A percentile compares a stretch with the other conserved stretches of the same genome.
phyloP scores from a whole-genome alignment of 148 eudicot genomes.

The Camellia granthamiana region DNA sequence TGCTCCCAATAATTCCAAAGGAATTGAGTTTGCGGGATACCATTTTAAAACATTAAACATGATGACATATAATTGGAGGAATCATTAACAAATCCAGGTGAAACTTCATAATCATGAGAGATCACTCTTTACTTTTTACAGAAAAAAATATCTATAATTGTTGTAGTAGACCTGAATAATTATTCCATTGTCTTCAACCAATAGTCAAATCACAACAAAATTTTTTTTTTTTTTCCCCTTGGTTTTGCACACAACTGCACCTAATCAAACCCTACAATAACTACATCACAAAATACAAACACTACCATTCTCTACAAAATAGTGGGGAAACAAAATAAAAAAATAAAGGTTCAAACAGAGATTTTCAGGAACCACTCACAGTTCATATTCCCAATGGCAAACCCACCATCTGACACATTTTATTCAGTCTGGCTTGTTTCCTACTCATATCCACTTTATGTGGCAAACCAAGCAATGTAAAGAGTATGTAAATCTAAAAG shows the following conservation, averaged over 20 bases:
- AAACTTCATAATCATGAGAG: neutral
- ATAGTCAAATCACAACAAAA: neutral
- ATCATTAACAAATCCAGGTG: neutral
- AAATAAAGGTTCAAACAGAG: too few relatives aligned
- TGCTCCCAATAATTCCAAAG: neutral
- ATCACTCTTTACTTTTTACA: neutral
- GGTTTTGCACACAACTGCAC: neutral
- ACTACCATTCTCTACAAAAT: too few relatives aligned
- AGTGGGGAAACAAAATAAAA: too few relatives aligned
- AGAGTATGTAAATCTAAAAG: neutral
- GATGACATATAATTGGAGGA: neutral
- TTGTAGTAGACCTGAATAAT: neutral
- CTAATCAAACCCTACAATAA: neutral
- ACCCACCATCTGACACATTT: neutral
- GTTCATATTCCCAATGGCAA: neutral
- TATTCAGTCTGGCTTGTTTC: neutral
- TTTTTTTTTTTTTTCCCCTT: neutral
- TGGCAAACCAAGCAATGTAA: neutral
- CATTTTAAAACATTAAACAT: neutral
- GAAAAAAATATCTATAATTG: neutral
- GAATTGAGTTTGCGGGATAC: neutral
- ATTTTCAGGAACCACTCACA: neutral
- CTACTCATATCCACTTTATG: neutral
- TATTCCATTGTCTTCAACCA: neutral
- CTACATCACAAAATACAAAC: neutral